A percentile compares a stretch with the other conserved stretches of the same genome.
Evolutionary conservation across 306 rosid species (phyloP).

Genomic region (Pachyrhizus erosus): DNA sequence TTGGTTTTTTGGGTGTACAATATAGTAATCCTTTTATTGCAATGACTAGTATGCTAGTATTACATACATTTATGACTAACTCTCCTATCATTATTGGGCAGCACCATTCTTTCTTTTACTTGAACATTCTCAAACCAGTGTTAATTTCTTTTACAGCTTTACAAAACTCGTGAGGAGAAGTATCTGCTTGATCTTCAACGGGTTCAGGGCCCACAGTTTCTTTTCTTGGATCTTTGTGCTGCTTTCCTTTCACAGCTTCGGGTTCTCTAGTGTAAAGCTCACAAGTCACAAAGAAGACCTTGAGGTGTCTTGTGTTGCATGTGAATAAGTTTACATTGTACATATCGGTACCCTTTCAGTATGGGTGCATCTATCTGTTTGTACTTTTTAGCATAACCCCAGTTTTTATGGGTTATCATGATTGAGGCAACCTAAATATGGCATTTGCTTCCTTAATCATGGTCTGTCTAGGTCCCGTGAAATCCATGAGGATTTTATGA

Average conservation of each 20-base stretch:
- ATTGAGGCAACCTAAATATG: slow-evolving; percentile 46
- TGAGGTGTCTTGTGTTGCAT: slow-evolving; percentile 37
- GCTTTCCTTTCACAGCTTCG: slow-evolving; percentile 91
- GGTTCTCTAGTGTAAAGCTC: slow-evolving; percentile 56
- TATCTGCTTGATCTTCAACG: slow-evolving; percentile 93
- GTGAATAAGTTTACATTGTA: slow-evolving; percentile 59
- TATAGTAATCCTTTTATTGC: not conserved
- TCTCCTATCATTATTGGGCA: slow-evolving; percentile 3
- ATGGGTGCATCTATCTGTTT: slow-evolving; percentile 26
- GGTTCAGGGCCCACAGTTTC: slow-evolving; percentile 92
- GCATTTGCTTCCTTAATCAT: slow-evolving; percentile 41
- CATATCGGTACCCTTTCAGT: slow-evolving; percentile 46
- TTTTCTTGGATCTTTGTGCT: slow-evolving; percentile 95
- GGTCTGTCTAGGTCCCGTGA: slow-evolving; percentile 31
- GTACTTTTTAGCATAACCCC: slow-evolving; percentile 39
- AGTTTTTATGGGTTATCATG: slow-evolving; percentile 61
- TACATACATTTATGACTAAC: not conserved
- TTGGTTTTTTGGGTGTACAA: slow-evolving; percentile 19
- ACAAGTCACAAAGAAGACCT: slow-evolving; percentile 38
- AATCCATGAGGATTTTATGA: slow-evolving; percentile 28
- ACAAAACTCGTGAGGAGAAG: slow-evolving; percentile 86
- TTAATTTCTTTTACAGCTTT: slow-evolving; percentile 67
- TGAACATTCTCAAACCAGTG: not conserved
- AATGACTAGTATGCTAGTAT: not conserved
- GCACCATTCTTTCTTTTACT: not conserved